Percentiles rank a stretch among this genome's conserved stretches.
These are phyloP conservation scores for Sanchytrium tribonematis DNA, from an alignment of 371 early-diverging fungal genomes.

Conservation along the genomic window DNA sequence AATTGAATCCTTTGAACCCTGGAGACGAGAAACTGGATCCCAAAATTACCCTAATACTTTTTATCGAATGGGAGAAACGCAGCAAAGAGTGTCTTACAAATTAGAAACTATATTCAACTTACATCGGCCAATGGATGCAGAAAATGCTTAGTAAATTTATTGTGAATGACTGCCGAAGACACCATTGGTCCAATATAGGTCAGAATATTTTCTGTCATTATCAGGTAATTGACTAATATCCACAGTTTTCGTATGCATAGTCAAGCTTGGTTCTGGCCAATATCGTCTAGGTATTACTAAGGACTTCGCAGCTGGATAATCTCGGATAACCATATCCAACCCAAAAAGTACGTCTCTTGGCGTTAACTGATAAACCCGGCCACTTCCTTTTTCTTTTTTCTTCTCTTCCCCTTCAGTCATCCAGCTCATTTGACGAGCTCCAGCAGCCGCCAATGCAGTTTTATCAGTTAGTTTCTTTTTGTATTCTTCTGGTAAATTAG, in stretches of 20 bases:
- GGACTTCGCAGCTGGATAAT: not conserved
- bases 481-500: not conserved
- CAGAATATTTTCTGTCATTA: not conserved
- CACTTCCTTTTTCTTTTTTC: conserved; percentile 1
- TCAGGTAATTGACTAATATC: not conserved
- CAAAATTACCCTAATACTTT: no score
- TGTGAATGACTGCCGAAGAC: not conserved
- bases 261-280: not conserved
- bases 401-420: not conserved
- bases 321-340: not conserved
- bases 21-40: no score
- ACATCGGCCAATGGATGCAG: no score
- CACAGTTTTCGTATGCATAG: not conserved
- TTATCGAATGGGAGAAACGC: no score
- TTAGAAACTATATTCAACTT: no score
- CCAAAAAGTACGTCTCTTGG: not conserved
- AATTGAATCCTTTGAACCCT: no score
- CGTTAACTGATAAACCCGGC: not conserved
- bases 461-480: not conserved
- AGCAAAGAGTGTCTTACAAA: no score
- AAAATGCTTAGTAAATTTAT: not conserved
- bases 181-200: not conserved
- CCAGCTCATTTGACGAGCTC: not conserved
- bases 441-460: not conserved
- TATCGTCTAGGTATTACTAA: not conserved